phyloP scores from a whole-genome alignment of 2,329 filamentous ascomycete genomes.

The Tolypocladium ovalisporum region DNA sequence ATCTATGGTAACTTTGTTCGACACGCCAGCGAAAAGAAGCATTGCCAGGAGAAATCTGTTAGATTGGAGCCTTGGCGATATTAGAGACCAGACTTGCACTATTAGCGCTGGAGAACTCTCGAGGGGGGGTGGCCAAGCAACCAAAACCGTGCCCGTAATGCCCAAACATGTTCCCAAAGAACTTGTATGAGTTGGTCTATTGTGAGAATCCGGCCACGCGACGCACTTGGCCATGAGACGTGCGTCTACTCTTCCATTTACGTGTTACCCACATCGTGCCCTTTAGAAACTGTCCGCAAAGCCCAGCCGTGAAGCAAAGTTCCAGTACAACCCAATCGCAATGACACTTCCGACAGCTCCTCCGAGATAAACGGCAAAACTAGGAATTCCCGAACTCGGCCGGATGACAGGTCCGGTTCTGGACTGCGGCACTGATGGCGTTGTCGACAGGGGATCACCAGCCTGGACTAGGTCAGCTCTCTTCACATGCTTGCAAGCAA shows the following conservation, averaged over 20 bases:
- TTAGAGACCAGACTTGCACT: too few species aligned
- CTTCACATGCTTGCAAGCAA: background rate
- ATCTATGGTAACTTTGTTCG: too few species aligned
- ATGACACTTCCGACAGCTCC: background rate
- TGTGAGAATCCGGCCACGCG: background rate
- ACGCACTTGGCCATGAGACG: background rate
- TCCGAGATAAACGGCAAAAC: background rate
- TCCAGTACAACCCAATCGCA: background rate
- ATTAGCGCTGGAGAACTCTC: too few species aligned
- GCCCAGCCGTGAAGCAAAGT: background rate
- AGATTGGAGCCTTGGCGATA: too few species aligned
- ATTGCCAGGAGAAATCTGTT: too few species aligned
- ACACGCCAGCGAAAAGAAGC: too few species aligned
- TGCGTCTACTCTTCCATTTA: background rate
- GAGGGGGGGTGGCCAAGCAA: too few species aligned
- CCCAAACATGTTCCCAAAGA: background rate
- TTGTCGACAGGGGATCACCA: background rate
- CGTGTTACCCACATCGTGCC: background rate
- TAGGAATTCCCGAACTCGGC: background rate
- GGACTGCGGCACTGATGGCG: background rate
- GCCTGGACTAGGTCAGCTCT: background rate
- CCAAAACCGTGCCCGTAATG: background rate
- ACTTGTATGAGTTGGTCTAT: background rate
- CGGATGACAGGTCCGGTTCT: background rate
- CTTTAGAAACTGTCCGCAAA: background rate